Evolutionary conservation across 768 basidiomycete species (phyloP).

Genomic region (Trametes cubensis): DNA sequence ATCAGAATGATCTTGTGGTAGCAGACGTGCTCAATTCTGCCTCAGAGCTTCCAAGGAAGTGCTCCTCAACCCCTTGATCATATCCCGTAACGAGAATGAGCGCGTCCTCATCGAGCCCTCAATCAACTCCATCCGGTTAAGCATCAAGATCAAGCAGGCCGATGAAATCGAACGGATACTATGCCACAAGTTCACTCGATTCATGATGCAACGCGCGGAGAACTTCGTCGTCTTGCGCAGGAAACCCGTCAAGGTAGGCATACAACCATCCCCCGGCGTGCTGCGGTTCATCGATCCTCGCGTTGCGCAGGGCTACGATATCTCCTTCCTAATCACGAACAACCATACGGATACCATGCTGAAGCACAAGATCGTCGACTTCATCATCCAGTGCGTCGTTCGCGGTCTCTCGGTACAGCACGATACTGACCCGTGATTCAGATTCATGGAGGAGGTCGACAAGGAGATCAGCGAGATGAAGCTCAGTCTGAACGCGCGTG

Average conservation of each 20-base stretch:
- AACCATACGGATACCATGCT: constrained; percentile 97
- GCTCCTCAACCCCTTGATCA: constrained; percentile 88
- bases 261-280: not conserved
- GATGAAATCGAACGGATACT: constrained; percentile 98
- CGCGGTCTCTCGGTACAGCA: no score
- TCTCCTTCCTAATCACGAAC: constrained; percentile 97
- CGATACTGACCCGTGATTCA: constrained; percentile 33
- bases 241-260: constrained; percentile 83
- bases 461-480: constrained; percentile 99
- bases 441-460: constrained; percentile 99
- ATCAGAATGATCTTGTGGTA: not conserved
- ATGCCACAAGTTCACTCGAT: constrained; percentile 97
- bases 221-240: constrained; percentile 94
- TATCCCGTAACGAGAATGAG: constrained; percentile 97
- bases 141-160: constrained; percentile 98
- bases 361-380: constrained; percentile 99
- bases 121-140: constrained; percentile 94
- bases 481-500: constrained; percentile 91
- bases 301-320: constrained; percentile 84
- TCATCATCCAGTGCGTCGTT: constrained; percentile 85
- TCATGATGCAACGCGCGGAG: constrained; percentile 99
- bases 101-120: constrained; percentile 96
- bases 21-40: not conserved
- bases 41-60: constrained; percentile 89
- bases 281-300: not conserved